phyloP scores from a whole-genome alignment of 257 asterid genomes.

The Jasminum sambac region DNA sequence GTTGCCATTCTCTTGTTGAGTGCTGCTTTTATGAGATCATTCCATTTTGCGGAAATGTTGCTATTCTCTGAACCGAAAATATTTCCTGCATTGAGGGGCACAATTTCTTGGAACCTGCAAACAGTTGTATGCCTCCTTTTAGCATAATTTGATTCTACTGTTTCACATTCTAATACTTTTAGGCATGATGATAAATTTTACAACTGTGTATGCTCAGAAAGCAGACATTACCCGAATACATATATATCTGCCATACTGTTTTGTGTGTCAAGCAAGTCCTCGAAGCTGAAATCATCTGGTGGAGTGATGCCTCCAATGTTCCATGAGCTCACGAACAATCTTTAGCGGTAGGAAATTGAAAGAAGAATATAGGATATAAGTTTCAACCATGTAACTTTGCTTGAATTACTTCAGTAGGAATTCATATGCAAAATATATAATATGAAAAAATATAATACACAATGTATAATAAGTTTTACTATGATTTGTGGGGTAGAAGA shows the following conservation, averaged over 20 bases:
- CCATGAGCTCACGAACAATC: slow-evolving; percentile 69
- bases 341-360: slow-evolving; percentile 22
- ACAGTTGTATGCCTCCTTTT: slow-evolving; percentile 14
- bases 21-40: slow-evolving; percentile 47
- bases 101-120: slow-evolving; percentile 72
- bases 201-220: slow-evolving; percentile 2
- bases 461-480: slow-evolving; percentile 13
- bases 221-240: slow-evolving; percentile 51
- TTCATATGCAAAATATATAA: not conserved
- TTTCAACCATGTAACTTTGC: slow-evolving; percentile 4
- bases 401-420: slow-evolving; percentile 1
- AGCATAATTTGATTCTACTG: not conserved
- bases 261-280: slow-evolving; percentile 43
- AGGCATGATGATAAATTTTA: not conserved
- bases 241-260: slow-evolving; percentile 54
- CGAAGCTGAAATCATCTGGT: slow-evolving; percentile 47
- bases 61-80: slow-evolving; percentile 42
- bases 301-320: slow-evolving; percentile 64
- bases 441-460: not conserved
- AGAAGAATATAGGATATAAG: slow-evolving; percentile 28
- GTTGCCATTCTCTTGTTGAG: slow-evolving; percentile 45
- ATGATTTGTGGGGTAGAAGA: slow-evolving; percentile 10
- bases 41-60: slow-evolving; percentile 49
- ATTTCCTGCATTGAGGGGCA: slow-evolving; percentile 63
- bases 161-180: not conserved